These are phyloP conservation scores for Davidsoniella eucalypti DNA, from an alignment of 2,329 filamentous ascomycete species.

Conservation along the genomic window DNA sequence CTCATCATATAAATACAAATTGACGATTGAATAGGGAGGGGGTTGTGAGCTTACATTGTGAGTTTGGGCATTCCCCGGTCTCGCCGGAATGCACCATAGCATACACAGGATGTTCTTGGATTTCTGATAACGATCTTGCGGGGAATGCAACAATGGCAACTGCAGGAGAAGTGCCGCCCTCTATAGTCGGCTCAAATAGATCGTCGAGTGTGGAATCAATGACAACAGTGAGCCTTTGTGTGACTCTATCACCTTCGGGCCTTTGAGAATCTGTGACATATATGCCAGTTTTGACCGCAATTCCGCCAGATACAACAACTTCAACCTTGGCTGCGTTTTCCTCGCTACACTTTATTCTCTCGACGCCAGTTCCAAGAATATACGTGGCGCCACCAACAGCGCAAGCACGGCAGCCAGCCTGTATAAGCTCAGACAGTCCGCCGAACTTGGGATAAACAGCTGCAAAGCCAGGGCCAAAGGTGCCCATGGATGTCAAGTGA, in stretches of 20 bases:
- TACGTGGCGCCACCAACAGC: constrained; percentile 87
- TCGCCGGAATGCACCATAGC: constrained; percentile 68
- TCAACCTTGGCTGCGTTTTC: constrained; percentile 14
- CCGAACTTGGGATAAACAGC: constrained; percentile 89
- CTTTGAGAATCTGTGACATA: constrained; percentile 27
- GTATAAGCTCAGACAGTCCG: constrained; percentile 70
- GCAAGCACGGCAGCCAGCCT: constrained; percentile 78
- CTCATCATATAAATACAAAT: constrained; percentile 59
- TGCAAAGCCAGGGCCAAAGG: constrained; percentile 78
- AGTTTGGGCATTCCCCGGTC: constrained; percentile 73
- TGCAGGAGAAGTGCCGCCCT: constrained; percentile 61
- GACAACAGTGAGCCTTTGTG: constrained; percentile 41
- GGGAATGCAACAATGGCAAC: constrained; percentile 56
- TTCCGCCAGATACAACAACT: constrained; percentile 14
- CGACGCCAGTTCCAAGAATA: constrained; percentile 59
- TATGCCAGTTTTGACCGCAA: constrained; percentile 36
- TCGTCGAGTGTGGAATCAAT: constrained; percentile 46
- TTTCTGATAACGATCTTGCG: constrained; percentile 26
- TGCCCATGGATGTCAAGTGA: constrained; percentile 72
- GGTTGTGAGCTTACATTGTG: constrained; percentile 62
- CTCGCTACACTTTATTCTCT: constrained; percentile 18
- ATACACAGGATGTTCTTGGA: constrained; percentile 34
- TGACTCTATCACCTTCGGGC: background rate
- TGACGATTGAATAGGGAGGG: constrained; percentile 10
- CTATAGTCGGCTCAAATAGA: constrained; percentile 54